Percentiles rank a stretch among this genome's conserved stretches.
These are phyloP conservation scores for Penicillium sp. DNA, from an alignment of 2,329 filamentous ascomycete species.

Conservation along the genomic window DNA sequence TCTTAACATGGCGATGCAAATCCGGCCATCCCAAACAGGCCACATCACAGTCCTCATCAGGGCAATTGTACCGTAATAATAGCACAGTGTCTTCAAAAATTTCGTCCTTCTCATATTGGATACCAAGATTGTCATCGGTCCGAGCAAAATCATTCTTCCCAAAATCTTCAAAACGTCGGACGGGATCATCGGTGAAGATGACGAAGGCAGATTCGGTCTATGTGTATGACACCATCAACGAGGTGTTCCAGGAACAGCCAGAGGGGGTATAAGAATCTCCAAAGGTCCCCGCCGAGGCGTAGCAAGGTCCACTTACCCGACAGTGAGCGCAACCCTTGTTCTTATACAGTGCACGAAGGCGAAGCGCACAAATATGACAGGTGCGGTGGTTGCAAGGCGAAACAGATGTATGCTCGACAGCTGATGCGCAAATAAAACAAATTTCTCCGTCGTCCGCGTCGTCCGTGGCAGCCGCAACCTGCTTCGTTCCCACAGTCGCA, in stretches of 20 bases:
- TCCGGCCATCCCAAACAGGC: constrained; percentile 82
- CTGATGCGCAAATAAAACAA: constrained; percentile 97
- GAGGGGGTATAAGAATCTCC: neutral
- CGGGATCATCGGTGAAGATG: constrained; percentile 85
- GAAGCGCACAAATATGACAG: constrained; percentile 92
- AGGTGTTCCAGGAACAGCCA: constrained; percentile 14
- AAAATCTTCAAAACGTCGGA: constrained; percentile 87
- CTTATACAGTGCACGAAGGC: constrained; percentile 93
- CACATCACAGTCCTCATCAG: constrained; percentile 80
- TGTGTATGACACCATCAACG: neutral
- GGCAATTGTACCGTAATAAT: constrained; percentile 91
- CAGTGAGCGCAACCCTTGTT: constrained; percentile 97
- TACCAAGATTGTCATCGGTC: constrained; percentile 83
- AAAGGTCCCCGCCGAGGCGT: neutral
- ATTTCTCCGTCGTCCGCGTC: constrained; percentile 73
- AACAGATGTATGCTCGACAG: constrained; percentile 83
- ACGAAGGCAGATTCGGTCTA: constrained; percentile 65
- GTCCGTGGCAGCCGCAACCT: constrained; percentile 34
- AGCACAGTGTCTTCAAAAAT: constrained; percentile 91
- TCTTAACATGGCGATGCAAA: constrained; percentile 79
- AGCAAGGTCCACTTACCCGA: constrained; percentile 62
- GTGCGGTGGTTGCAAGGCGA: constrained; percentile 95
- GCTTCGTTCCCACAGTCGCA: constrained; percentile 38
- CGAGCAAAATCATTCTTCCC: constrained; percentile 71
- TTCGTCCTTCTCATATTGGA: constrained; percentile 84